Evolutionary conservation across 352 stramenopile species (phyloP), one percentile per base, ranked within the genome.

Genomic region (Phytopythium litorale): DNA sequence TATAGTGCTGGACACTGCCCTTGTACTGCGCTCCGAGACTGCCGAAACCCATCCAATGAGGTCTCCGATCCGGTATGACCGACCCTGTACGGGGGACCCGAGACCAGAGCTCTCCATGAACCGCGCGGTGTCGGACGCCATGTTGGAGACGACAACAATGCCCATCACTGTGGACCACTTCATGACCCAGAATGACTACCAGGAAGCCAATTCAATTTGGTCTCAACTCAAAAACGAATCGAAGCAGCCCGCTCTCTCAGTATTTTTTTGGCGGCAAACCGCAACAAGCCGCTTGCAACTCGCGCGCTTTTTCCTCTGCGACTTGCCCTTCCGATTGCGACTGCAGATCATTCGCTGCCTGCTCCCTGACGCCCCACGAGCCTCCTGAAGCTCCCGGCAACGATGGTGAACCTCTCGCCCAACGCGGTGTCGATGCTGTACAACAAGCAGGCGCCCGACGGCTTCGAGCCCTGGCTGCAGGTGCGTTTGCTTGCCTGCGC

Each of bases 391-490:
- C 18, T 9, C 9, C 21, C 19, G 35, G 18, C 45, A 32, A 77
- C 21, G 51, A 95, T 95, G 87, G 83, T 88, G 51, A 92, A 88
- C 72, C 76, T 95, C 60, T 93, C 87, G 68, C 67, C 75, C 65
- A 94, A 94, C 64, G 87, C 87, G 25, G 81, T 95, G 52, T 75
- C 76, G 42, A 89, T 91, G 87, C 83, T 95, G n/a, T 91, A 91
- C 73, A 89, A 84, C 72, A 89, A 90, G 52, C 75, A 92, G 68
- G 72, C 76, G 61, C 84, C 87, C 43, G 82, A 95, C 50, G 87
- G 87, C 66, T 95, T 93, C 53, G 83, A 95, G 71, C 87, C 87
- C 13, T 92, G 82, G 87, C 74, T 95, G 50, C 87, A 95, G 72
- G 65, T 71, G 21, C 18, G 56, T 30, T 0, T 2, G 28, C 7